These are phyloP conservation scores for Boletus insuetus DNA, from an alignment of 768 basidiomycete species.

Conservation along the genomic window DNA sequence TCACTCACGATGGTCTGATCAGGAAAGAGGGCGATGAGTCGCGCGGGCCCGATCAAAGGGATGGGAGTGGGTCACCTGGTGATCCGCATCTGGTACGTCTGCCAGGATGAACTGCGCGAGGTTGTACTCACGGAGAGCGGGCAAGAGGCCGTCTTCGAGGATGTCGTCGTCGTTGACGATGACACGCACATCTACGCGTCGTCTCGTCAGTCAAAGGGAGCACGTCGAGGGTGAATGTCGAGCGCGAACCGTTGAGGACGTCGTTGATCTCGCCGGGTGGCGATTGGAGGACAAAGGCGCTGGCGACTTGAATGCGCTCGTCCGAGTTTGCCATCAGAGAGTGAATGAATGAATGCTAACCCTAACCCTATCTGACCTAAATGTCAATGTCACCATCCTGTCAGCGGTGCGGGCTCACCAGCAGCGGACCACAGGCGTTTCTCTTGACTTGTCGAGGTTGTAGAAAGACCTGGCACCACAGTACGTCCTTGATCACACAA, in stretches of 20 bases:
- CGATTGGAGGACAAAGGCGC: conserved; percentile 80
- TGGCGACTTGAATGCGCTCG: conserved; percentile 69
- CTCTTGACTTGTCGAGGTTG: conserved; percentile 35
- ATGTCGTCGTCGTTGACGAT: conserved; percentile 85
- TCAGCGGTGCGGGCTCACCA: conserved; percentile 25
- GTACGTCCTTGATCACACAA: conserved; percentile 10
- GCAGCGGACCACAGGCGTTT: conserved; percentile 29
- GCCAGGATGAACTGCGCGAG: conserved; percentile 83
- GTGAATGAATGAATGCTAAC: conserved; percentile 8
- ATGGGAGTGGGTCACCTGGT: conserved; percentile 53
- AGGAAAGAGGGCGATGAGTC: conserved; percentile 2
- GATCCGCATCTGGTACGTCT: conserved; percentile 71
- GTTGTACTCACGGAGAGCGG: conserved; percentile 83
- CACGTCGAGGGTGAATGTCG: background rate
- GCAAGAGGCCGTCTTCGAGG: conserved; percentile 75
- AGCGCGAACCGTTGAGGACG: conserved; percentile 76
- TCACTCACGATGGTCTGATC: conserved; percentile 60
- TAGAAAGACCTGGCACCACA: conserved; percentile 35
- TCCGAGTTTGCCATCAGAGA: conserved; percentile 48
- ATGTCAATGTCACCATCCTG: conserved; percentile 5
- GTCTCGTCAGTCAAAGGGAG: background rate
- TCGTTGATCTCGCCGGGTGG: conserved; percentile 98
- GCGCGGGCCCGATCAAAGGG: background rate
- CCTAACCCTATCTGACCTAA: conserved; percentile 19
- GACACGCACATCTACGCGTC: conserved; percentile 73